These are phyloP conservation scores for Trichoderma gamsii DNA, from an alignment of 495 filamentous ascomycete species.

Conservation along the genomic window DNA sequence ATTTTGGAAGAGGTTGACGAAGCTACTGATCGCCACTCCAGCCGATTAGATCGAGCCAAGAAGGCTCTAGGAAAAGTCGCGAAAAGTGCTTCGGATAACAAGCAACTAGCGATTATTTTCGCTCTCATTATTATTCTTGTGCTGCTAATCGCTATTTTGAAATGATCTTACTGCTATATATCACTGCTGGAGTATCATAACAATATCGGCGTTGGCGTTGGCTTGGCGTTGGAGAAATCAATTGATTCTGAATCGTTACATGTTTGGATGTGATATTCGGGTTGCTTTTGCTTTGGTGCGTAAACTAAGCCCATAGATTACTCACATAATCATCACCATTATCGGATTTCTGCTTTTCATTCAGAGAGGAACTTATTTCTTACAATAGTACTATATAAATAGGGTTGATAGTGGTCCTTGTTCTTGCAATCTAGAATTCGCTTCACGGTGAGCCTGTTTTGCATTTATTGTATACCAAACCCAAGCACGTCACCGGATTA, in stretches of 20 bases:
- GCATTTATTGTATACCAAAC: neutral
- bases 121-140: conserved; percentile 71
- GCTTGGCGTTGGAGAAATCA: neutral
- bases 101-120: conserved; percentile 72
- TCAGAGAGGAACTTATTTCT: neutral
- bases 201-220: neutral
- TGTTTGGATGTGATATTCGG: neutral
- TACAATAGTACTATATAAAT: neutral
- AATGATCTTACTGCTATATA: conserved; percentile 37
- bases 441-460: neutral
- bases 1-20: conserved; percentile 85
- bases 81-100: conserved; percentile 67
- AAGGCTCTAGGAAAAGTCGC: conserved; percentile 64
- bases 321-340: neutral
- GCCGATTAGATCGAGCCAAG: conserved; percentile 65
- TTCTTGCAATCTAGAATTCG: conserved; percentile 13
- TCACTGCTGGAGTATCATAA: neutral
- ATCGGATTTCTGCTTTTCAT: neutral
- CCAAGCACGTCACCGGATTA: conserved; percentile 42
- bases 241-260: neutral
- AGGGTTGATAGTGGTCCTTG: neutral
- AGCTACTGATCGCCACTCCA: conserved; percentile 73
- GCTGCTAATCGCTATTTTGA: conserved; percentile 70
- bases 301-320: neutral
- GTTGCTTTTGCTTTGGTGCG: neutral